Percentiles rank a stretch among this genome's conserved stretches.
These are phyloP conservation scores for Hypomyces perniciosus DNA, from an alignment of 2,329 filamentous ascomycete genomes.

Conservation along the genomic window DNA sequence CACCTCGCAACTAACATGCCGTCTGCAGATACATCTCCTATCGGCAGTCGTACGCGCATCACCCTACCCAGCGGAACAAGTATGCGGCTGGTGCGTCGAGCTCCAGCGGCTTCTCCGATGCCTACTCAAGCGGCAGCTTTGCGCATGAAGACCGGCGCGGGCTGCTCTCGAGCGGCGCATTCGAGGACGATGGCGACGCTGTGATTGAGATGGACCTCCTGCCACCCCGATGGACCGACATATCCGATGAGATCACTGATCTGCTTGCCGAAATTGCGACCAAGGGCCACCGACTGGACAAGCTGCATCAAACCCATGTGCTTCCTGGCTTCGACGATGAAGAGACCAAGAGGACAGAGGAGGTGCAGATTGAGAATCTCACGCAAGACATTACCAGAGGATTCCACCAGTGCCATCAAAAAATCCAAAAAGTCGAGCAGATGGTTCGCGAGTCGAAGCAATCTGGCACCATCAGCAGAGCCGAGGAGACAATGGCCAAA, in stretches of 20 bases:
- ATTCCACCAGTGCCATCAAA: slow-evolving; percentile 85
- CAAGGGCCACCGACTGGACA: slow-evolving; percentile 79
- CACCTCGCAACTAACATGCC: slow-evolving; percentile 10
- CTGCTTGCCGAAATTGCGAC: slow-evolving; percentile 72
- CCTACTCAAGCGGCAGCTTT: slow-evolving; percentile 44
- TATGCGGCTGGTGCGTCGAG: slow-evolving; percentile 48
- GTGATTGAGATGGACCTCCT: slow-evolving; percentile 98
- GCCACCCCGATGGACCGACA: slow-evolving; percentile 90
- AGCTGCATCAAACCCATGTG: slow-evolving; percentile 94
- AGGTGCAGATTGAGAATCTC: slow-evolving; percentile 80
- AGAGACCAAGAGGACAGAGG: slow-evolving; percentile 77
- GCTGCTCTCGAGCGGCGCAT: slow-evolving; percentile 73
- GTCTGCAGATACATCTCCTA: slow-evolving; percentile 85
- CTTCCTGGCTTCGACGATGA: slow-evolving; percentile 96
- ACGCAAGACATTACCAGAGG: slow-evolving; percentile 84
- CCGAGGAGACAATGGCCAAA: slow-evolving; percentile 91
- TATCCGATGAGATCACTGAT: slow-evolving; percentile 89
- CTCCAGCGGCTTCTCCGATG: slow-evolving; percentile 53
- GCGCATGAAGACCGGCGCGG: slow-evolving; percentile 58
- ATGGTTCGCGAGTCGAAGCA: slow-evolving; percentile 79
- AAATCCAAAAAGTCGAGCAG: slow-evolving; percentile 79
- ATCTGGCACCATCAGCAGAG: slow-evolving; percentile 65
- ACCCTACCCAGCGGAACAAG: slow-evolving; percentile 78
- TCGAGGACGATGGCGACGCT: slow-evolving; percentile 82
- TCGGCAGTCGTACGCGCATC: slow-evolving; percentile 95